phyloP scores from a whole-genome alignment of 1,284 basidiomycete genomes.

The Heterobasidion occidentale region DNA sequence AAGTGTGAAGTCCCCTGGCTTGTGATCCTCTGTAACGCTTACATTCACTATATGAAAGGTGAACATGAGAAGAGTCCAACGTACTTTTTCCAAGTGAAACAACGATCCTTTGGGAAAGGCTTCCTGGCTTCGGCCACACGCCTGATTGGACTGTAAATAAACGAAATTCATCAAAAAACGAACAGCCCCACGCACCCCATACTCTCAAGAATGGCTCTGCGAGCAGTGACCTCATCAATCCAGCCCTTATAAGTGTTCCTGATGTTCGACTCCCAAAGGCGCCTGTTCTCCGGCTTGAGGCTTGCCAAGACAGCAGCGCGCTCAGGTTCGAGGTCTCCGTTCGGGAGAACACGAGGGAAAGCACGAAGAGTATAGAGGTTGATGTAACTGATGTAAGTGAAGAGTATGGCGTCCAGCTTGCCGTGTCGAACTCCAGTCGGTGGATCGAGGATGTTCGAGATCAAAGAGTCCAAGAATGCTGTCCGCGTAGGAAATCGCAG shows the following conservation, averaged over 20 bases:
- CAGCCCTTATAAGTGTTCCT: not conserved
- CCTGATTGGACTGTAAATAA: not conserved
- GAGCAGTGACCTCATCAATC: not conserved
- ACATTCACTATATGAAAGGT: not conserved
- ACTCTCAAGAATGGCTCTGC: not conserved
- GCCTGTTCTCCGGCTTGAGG: not conserved
- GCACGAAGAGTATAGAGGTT: too few species aligned
- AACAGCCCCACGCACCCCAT: not conserved
- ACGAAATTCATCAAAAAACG: not conserved
- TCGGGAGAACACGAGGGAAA: too few species aligned
- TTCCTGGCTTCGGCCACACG: not conserved
- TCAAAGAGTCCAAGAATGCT: too few species aligned
- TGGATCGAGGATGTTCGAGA: too few species aligned
- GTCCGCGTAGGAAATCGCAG: too few species aligned
- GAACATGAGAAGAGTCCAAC: not conserved
- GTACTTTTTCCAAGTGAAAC: not conserved
- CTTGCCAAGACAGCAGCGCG: not conserved
- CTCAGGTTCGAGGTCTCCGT: not conserved
- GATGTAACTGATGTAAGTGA: too few species aligned
- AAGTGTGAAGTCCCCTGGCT: not conserved
- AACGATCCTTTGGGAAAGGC: not conserved
- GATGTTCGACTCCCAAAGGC: not conserved
- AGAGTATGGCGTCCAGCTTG: too few species aligned
- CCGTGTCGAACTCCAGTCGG: too few species aligned
- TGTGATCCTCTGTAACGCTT: not conserved